Conservation (phyloP, 164 flowering plant genomes). For the Vitis rupestris region DNA sequence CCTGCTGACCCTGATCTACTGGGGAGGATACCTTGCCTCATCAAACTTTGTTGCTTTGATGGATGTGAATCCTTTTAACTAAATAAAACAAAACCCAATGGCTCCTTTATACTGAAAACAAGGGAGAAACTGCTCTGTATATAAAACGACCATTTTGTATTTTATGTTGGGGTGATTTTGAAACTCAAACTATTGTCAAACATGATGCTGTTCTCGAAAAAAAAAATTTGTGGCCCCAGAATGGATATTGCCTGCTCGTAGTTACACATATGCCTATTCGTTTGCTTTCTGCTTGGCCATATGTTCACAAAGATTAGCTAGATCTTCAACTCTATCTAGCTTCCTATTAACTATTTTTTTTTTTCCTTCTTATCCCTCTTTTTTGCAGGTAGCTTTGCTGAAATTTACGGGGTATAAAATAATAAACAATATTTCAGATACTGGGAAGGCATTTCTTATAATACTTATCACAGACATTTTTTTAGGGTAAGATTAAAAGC, state of each 20-base stretch:
- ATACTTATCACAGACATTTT: slow-evolving; percentile 91
- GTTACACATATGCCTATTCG: neutral
- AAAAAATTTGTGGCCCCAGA: too few species aligned
- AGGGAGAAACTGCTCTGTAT: neutral
- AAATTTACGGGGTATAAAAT: slow-evolving; percentile 95
- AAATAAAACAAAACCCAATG: neutral
- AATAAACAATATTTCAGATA: slow-evolving; percentile 77
- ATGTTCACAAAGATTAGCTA: neutral
- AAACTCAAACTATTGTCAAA: neutral
- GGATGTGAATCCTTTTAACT: too few species aligned
- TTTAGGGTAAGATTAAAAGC: slow-evolving; percentile 63
- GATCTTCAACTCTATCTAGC: neutral
- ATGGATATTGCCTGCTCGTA: neutral
- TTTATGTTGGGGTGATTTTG: neutral
- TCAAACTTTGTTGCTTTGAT: too few species aligned
- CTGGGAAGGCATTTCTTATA: slow-evolving; percentile 94
- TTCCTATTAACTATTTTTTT: neutral
- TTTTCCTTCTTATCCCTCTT: neutral
- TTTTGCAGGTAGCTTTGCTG: slow-evolving; percentile 92
- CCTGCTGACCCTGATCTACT: too few species aligned
- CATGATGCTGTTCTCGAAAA: too few species aligned
- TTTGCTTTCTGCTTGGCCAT: neutral
- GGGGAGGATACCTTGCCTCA: too few species aligned
- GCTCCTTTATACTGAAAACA: neutral
- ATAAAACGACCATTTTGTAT: neutral